A percentile compares a stretch with the other conserved stretches of the same genome.
phyloP scores from a whole-genome alignment of 371 early-diverging fungal genomes.

The Entomophthora muscae region DNA sequence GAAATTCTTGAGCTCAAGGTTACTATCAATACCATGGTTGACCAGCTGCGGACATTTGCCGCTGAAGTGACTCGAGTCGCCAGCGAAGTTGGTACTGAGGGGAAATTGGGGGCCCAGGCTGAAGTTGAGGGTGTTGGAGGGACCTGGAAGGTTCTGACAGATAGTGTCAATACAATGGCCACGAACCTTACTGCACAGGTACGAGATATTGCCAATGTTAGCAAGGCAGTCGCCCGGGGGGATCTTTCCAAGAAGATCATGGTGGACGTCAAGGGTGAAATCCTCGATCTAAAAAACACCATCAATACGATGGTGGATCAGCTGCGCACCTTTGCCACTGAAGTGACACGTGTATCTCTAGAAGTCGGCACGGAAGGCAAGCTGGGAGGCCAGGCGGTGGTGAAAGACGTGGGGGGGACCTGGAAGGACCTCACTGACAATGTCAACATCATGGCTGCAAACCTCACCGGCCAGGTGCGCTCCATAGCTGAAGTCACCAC shows the following conservation, averaged over 20 bases:
- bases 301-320: slow-evolving; percentile 36
- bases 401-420: slow-evolving; percentile 35
- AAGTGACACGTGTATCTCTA: slow-evolving; percentile 28
- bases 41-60: slow-evolving; percentile 32
- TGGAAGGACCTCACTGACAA: slow-evolving; percentile 55
- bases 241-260: slow-evolving; percentile 27
- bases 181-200: slow-evolving; percentile 32
- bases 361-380: slow-evolving; percentile 34
- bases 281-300: slow-evolving; percentile 34
- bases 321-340: slow-evolving; percentile 24
- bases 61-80: slow-evolving; percentile 42
- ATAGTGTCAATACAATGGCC: slow-evolving; percentile 45
- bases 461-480: slow-evolving; percentile 40
- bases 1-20: slow-evolving; percentile 39
- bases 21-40: slow-evolving; percentile 44
- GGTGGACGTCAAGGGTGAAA: slow-evolving; percentile 28
- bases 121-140: slow-evolving; percentile 30
- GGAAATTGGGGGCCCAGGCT: slow-evolving; percentile 35
- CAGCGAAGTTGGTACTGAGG: slow-evolving; percentile 41
- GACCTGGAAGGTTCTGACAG: slow-evolving; percentile 35
- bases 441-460: slow-evolving; percentile 42
- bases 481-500: slow-evolving; percentile 39
- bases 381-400: slow-evolving; percentile 37
- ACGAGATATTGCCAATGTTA: slow-evolving; percentile 26
- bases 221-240: slow-evolving; percentile 27